A percentile compares a stretch with the other conserved stretches of the same genome.
Evolutionary conservation across 495 filamentous ascomycete species (phyloP).

Genomic region (Cercophora samala): DNA sequence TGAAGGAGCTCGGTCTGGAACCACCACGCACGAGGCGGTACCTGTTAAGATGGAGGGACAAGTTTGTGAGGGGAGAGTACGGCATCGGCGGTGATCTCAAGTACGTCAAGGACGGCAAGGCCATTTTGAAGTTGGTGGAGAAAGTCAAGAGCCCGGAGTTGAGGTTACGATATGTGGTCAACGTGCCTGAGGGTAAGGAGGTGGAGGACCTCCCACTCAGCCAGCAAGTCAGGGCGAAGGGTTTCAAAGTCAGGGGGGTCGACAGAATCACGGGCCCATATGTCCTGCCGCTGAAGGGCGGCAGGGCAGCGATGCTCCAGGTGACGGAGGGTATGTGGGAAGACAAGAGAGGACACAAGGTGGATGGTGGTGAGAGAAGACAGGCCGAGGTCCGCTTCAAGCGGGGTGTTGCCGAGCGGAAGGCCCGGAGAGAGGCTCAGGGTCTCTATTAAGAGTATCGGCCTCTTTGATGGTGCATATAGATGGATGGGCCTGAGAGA

Average conservation of each 20-base stretch:
- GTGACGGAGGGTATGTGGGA: constrained; percentile 89
- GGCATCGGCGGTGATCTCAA: constrained; percentile 76
- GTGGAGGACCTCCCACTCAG: constrained; percentile 42
- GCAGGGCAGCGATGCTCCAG: constrained; percentile 55
- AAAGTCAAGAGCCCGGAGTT: constrained; percentile 37
- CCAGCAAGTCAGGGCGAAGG: constrained; percentile 52
- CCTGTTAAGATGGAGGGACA: constrained; percentile 79
- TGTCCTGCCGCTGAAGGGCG: constrained; percentile 61
- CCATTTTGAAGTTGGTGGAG: constrained; percentile 66
- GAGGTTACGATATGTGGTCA: constrained; percentile 55
- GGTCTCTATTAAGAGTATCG: constrained; percentile 23
- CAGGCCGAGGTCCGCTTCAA: constrained; percentile 71
- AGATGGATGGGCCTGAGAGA: constrained; percentile 5
- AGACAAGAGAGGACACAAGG: constrained; percentile 74
- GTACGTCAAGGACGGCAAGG: constrained; percentile 68
- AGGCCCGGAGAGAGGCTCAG: constrained; percentile 40
- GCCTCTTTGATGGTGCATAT: not conserved
- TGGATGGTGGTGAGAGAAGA: constrained; percentile 94
- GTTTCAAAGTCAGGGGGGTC: constrained; percentile 62
- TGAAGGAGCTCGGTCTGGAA: constrained; percentile 81
- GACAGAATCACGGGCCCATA: constrained; percentile 68
- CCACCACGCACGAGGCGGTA: constrained; percentile 77
- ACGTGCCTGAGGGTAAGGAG: constrained; percentile 57
- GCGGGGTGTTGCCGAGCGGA: constrained; percentile 48
- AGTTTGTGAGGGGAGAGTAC: constrained; percentile 69